Percentiles rank a stretch among this genome's conserved stretches.
Evolutionary conservation across 352 stramenopile genomes (phyloP).

Genomic region (Pythium aquatile): DNA sequence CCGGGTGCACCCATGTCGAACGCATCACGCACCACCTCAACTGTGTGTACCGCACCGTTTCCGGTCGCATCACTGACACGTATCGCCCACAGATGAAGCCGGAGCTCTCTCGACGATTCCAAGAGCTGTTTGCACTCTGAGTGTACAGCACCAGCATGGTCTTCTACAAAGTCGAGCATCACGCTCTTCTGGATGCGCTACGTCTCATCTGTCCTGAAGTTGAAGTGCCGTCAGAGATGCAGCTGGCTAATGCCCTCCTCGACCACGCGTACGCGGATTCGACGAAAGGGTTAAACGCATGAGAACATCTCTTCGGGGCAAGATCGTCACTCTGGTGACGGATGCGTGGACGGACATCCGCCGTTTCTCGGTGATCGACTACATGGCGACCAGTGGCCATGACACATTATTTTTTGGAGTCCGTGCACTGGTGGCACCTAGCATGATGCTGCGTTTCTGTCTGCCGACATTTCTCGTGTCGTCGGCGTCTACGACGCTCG

Average conservation of each 20-base stretch:
- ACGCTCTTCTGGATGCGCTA: background rate
- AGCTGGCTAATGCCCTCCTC: background rate
- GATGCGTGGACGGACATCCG: constrained; percentile 10
- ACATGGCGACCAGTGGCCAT: background rate
- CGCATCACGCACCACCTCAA: no score
- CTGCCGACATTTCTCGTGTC: background rate
- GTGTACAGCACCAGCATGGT: background rate
- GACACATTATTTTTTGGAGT: constrained; percentile 6
- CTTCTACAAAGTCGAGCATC: background rate
- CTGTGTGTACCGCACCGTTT: no score
- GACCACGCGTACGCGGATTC: background rate
- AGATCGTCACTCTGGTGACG: background rate
- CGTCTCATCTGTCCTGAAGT: background rate
- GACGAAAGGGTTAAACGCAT: background rate
- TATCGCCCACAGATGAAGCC: no score
- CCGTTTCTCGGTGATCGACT: constrained; percentile 1
- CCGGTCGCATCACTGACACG: no score
- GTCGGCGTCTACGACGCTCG: background rate
- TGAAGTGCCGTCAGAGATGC: background rate
- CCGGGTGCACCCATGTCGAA: no score
- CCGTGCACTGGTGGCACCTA: background rate
- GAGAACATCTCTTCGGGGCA: background rate
- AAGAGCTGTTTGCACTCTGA: background rate
- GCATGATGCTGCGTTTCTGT: constrained; percentile 4
- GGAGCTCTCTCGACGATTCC: no score